Conservation (phyloP, 1,139 yeast genomes). For the Kurtzmaniella quercitrusa region DNA sequence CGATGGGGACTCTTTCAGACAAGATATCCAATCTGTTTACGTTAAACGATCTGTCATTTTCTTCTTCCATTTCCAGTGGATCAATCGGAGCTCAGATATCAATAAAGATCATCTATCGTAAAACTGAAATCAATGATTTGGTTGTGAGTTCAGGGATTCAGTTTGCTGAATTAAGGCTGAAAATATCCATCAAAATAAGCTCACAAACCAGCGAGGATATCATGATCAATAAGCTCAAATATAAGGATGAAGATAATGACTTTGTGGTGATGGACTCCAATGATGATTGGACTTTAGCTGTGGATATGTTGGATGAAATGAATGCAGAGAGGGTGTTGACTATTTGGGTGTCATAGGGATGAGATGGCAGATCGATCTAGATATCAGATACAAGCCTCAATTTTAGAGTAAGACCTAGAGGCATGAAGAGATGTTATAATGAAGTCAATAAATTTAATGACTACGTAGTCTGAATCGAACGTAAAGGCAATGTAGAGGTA, state of each 20-base stretch:
- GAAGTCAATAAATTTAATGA: too few species aligned
- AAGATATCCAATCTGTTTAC: slow-evolving; percentile 9
- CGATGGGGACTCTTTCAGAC: slow-evolving; percentile 7
- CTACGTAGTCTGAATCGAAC: too few species aligned
- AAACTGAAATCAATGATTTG: slow-evolving; percentile 29
- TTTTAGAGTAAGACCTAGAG: too few species aligned
- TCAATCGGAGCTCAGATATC: slow-evolving; percentile 16
- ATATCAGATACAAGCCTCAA: too few species aligned
- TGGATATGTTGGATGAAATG: slow-evolving; percentile 48
- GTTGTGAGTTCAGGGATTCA: slow-evolving; percentile 43
- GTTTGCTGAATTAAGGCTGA: slow-evolving; percentile 45
- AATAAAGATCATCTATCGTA: slow-evolving; percentile 51
- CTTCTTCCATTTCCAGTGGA: slow-evolving; percentile 11
- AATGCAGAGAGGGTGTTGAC: slow-evolving; percentile 27
- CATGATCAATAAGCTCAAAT: slow-evolving; percentile 55
- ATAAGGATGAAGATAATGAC: slow-evolving; percentile 95
- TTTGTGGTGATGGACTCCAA: slow-evolving; percentile 81
- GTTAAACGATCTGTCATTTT: slow-evolving; percentile 17
- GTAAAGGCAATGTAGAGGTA: too few species aligned
- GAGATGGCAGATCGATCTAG: too few species aligned
- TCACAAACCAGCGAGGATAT: slow-evolving; percentile 31
- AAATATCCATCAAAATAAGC: slow-evolving; percentile 33
- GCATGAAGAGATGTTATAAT: too few species aligned
- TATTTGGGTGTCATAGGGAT: slow-evolving; percentile 29
- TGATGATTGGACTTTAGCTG: slow-evolving; percentile 64